A percentile compares a stretch with the other conserved stretches of the same genome.
phyloP scores from a whole-genome alignment of 129 eudicot genomes.

The Ambrosia trifida region DNA sequence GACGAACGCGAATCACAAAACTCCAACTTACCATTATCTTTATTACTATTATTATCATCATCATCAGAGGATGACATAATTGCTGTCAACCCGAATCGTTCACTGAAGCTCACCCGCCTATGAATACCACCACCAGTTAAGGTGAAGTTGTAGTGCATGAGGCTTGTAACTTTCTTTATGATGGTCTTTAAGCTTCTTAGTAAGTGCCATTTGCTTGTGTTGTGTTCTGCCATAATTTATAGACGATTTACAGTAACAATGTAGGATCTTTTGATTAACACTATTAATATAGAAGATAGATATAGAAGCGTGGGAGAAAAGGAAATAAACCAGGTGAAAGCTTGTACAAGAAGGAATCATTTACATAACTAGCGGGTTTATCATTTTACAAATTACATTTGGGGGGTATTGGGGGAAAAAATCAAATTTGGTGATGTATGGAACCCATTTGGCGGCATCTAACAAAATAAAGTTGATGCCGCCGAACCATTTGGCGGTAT shows the following conservation, averaged over 20 bases:
- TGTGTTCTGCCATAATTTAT: conserved; percentile 3
- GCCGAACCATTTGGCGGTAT: too few relatives aligned
- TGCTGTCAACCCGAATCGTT: conserved; percentile 28
- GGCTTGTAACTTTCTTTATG: conserved; percentile 50
- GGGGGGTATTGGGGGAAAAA: too few relatives aligned
- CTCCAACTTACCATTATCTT: not conserved
- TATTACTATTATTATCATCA: not conserved
- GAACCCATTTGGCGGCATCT: too few relatives aligned
- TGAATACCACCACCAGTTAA: conserved; percentile 29
- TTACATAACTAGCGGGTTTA: too few relatives aligned
- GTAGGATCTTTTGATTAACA: not conserved
- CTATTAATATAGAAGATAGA: not conserved
- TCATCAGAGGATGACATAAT: conserved; percentile 28
- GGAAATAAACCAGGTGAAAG: not conserved
- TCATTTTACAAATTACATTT: too few relatives aligned
- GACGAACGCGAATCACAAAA: conserved; percentile 17
- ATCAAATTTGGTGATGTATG: too few relatives aligned
- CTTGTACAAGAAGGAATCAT: conserved; percentile 25
- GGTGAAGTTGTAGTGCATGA: conserved; percentile 43
- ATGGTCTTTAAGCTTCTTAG: conserved; percentile 47
- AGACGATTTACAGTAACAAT: not conserved
- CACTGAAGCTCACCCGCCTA: conserved; percentile 47
- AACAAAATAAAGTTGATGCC: too few relatives aligned
- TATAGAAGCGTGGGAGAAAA: too few relatives aligned
- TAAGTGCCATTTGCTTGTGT: conserved; percentile 35